phyloP scores from a whole-genome alignment of 352 stramenopile genomes.

The Pythium folliculosum region DNA sequence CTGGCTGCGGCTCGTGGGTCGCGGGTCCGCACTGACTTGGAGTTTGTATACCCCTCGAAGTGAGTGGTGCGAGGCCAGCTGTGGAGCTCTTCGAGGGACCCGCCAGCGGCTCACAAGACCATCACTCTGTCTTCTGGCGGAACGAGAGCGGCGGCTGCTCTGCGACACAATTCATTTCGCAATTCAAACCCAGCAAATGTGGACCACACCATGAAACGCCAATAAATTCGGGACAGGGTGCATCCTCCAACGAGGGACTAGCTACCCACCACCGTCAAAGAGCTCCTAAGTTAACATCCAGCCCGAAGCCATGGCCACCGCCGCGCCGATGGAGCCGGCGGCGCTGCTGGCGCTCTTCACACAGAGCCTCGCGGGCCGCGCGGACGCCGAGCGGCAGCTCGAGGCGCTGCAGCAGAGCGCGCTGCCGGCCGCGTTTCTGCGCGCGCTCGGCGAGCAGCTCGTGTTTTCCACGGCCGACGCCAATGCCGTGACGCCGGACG shows the following conservation, averaged over 20 bases:
- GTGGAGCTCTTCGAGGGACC: neutral
- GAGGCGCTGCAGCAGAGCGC: slow-evolving; percentile 46
- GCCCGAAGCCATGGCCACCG: slow-evolving; percentile 7
- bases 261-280: slow-evolving; percentile 21
- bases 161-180: slow-evolving; percentile 19
- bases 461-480: slow-evolving; percentile 31
- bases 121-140: slow-evolving; percentile 23
- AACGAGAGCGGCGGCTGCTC: neutral
- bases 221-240: slow-evolving; percentile 1
- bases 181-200: slow-evolving; percentile 22
- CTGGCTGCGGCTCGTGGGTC: slow-evolving; percentile 21
- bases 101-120: slow-evolving; percentile 3
- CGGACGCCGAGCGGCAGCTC: slow-evolving; percentile 55
- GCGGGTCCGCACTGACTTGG: slow-evolving; percentile 43
- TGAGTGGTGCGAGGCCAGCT: slow-evolving; percentile 43
- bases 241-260: slow-evolving; percentile 22
- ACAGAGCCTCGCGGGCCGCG: slow-evolving; percentile 42
- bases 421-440: slow-evolving; percentile 41
- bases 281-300: slow-evolving; percentile 10
- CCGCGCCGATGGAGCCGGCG: slow-evolving; percentile 7
- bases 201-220: slow-evolving; percentile 8
- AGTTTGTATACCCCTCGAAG: slow-evolving; percentile 65
- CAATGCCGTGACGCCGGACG: slow-evolving; percentile 31
- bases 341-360: slow-evolving; percentile 52
- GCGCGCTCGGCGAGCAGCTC: slow-evolving; percentile 48